Percentiles rank a stretch among this genome's conserved stretches.
phyloP scores from a whole-genome alignment of 2,329 filamentous ascomycete species.

The Sporothrix phasma region DNA sequence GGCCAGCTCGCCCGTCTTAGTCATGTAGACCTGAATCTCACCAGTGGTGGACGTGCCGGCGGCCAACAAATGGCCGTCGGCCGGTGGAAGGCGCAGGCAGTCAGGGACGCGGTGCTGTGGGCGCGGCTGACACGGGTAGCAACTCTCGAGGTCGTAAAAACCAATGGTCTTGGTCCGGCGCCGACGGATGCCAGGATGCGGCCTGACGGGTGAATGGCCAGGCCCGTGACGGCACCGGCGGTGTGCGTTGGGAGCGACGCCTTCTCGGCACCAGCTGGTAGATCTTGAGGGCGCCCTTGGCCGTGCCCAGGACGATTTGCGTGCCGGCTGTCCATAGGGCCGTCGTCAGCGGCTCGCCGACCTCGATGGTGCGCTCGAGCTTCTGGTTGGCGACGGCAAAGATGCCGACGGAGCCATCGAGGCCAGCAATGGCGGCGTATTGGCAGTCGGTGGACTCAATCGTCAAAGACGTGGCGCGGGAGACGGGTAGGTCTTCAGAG shows the following conservation, averaged over 20 bases:
- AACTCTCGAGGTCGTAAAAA: constrained; percentile 67
- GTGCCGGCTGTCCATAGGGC: constrained; percentile 56
- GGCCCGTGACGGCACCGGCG: constrained; percentile 66
- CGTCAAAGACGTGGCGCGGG: constrained; percentile 40
- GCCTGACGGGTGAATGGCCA: constrained; percentile 75
- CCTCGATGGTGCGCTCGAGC: constrained; percentile 56
- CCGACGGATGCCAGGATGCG: constrained; percentile 80
- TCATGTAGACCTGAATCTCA: constrained; percentile 81
- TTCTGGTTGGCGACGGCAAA: constrained; percentile 63
- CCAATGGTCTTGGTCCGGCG: constrained; percentile 85
- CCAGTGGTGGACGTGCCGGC: constrained; percentile 68
- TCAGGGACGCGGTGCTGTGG: constrained; percentile 66
- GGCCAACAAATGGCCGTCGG: constrained; percentile 89
- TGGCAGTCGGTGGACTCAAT: constrained; percentile 37
- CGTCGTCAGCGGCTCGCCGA: constrained; percentile 58
- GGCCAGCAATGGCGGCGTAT: constrained; percentile 63
- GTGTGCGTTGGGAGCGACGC: constrained; percentile 68
- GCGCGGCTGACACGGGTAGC: constrained; percentile 65
- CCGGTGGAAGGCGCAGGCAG: constrained; percentile 79
- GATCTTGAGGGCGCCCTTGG: constrained; percentile 69
- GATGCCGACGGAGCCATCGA: constrained; percentile 63
- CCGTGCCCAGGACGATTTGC: constrained; percentile 62
- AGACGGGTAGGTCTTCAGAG: constrained; percentile 38
- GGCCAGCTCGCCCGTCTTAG: constrained; percentile 66
- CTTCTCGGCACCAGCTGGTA: constrained; percentile 61